phyloP scores from a whole-genome alignment of 306 rosid species.

The Nissolia schottii region DNA sequence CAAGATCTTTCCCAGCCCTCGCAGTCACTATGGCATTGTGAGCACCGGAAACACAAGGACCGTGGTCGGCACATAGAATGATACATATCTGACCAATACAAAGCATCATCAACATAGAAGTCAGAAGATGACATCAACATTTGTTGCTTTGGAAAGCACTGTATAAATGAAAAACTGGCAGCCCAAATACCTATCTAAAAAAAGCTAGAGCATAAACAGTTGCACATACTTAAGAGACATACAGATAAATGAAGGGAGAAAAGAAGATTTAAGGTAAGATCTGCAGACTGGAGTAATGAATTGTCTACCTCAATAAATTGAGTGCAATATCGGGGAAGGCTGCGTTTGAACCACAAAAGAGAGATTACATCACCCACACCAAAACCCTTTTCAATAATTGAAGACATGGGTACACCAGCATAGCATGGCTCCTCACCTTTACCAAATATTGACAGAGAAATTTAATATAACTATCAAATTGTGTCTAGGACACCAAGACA shows the following conservation, averaged over 20 bases:
- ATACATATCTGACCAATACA: constrained; percentile 58
- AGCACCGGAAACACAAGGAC: constrained; percentile 95
- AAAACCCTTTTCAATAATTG: constrained; percentile 71
- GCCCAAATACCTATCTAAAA: neutral
- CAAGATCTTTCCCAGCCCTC: constrained; percentile 91
- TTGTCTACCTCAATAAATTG: constrained; percentile 70
- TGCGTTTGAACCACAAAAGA: constrained; percentile 88
- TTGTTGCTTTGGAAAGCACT: neutral
- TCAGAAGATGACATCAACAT: neutral
- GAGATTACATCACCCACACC: constrained; percentile 90
- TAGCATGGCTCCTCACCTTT: constrained; percentile 91
- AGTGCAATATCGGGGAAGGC: constrained; percentile 86
- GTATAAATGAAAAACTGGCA: neutral
- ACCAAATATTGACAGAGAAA: constrained; percentile 20
- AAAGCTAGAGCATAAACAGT: constrained; percentile 9
- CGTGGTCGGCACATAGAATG: constrained; percentile 92
- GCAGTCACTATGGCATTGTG: constrained; percentile 89
- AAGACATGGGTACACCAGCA: constrained; percentile 91
- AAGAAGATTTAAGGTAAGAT: neutral
- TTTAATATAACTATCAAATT: constrained; percentile 17
- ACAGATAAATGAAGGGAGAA: neutral
- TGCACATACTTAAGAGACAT: neutral
- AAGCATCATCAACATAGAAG: constrained; percentile 16
- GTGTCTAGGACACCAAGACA: neutral
- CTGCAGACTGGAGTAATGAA: constrained; percentile 1